Percentiles rank a stretch among this genome's conserved stretches.
phyloP scores from a whole-genome alignment of 768 basidiomycete species.

The Fomitopsis pulvina region DNA sequence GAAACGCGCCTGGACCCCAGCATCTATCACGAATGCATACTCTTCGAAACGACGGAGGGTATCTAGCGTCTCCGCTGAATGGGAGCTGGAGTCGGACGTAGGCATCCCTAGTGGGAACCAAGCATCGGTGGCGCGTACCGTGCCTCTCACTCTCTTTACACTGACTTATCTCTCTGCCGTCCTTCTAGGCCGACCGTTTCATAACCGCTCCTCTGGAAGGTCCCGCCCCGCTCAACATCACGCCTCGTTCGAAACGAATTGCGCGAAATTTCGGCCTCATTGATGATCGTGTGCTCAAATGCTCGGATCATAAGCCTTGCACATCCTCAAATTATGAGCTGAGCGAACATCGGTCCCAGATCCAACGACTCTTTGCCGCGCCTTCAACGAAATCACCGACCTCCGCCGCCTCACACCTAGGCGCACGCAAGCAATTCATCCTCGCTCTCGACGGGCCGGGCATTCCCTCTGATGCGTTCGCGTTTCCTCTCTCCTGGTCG shows the following conservation, averaged over 20 bases:
- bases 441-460: constrained; percentile 63
- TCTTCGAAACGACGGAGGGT: constrained; percentile 3
- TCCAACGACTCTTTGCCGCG: constrained; percentile 40
- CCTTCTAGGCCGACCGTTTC: constrained; percentile 51
- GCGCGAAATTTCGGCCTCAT: constrained; percentile 55
- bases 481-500: constrained; percentile 60
- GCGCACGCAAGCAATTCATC: constrained; percentile 43
- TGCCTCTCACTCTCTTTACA: background rate
- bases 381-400: constrained; percentile 27
- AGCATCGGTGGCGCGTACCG: background rate
- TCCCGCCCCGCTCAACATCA: constrained; percentile 49
- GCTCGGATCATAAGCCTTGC: constrained; percentile 31
- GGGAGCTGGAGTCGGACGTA: background rate
- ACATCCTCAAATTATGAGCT: constrained; percentile 35
- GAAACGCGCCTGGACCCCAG: constrained; percentile 2
- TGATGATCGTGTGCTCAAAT: constrained; percentile 50
- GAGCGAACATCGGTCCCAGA: constrained; percentile 44
- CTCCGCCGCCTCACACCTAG: constrained; percentile 56
- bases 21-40: constrained; percentile 2
- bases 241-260: constrained; percentile 63
- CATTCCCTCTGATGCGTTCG: constrained; percentile 44
- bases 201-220: constrained; percentile 45
- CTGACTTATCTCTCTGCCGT: background rate
- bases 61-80: background rate
- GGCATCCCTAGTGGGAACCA: background rate